A percentile compares a stretch with the other conserved stretches of the same genome.
Evolutionary conservation across 129 eudicot genomes (phyloP).

Genomic region (Flaveria robusta): DNA sequence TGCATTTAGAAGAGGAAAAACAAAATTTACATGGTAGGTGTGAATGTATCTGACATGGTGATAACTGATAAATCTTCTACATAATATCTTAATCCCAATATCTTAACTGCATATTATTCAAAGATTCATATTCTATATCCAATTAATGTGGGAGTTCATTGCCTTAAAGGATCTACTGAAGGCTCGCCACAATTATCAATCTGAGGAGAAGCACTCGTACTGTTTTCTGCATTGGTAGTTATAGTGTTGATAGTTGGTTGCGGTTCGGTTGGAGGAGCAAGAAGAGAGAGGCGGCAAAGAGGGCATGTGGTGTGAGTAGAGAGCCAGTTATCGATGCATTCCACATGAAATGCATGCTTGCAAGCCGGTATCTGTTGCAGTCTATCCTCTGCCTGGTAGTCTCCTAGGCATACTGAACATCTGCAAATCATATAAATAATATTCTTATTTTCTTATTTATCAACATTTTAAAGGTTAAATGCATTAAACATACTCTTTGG

Average conservation of each 20-base stretch:
- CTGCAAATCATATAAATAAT: constrained; percentile 37
- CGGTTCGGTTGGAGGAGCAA: constrained; percentile 43
- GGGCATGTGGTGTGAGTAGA: constrained; percentile 84
- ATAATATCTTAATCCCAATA: constrained; percentile 21
- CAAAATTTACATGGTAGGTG: background rate
- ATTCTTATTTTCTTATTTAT: background rate
- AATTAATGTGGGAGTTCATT: constrained; percentile 11
- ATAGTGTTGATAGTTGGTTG: constrained; percentile 20
- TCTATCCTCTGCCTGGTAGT: constrained; percentile 73
- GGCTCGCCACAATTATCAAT: constrained; percentile 38
- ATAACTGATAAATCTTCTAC: constrained; percentile 1
- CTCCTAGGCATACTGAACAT: constrained; percentile 89
- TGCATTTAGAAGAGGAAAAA: background rate
- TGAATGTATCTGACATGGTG: background rate
- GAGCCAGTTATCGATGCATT: constrained; percentile 82
- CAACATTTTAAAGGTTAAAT: background rate
- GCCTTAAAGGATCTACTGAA: constrained; percentile 24
- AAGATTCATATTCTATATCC: constrained; percentile 5
- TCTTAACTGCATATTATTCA: constrained; percentile 15
- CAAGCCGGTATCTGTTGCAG: constrained; percentile 87
- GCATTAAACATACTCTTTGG: background rate
- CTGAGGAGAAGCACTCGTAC: constrained; percentile 33
- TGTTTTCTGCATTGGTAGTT: constrained; percentile 28
- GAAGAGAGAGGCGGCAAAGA: constrained; percentile 79
- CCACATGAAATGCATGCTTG: constrained; percentile 77